A percentile compares a stretch with the other conserved stretches of the same genome.
Conservation (phyloP, 2,329 filamentous ascomycete genomes). For the Stenocarpella maydis region DNA sequence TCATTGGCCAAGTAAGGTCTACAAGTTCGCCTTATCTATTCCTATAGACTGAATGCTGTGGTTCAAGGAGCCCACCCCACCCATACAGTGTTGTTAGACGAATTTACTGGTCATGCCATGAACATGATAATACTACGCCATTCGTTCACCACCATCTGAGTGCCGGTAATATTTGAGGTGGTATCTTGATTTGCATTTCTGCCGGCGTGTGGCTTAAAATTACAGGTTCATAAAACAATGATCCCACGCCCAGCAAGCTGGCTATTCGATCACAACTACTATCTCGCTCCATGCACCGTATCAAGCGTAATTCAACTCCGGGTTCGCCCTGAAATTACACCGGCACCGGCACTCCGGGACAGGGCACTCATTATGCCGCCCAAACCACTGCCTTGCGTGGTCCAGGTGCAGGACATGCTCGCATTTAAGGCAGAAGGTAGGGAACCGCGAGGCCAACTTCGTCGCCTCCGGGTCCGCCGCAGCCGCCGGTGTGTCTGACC, state of each 20-base stretch:
- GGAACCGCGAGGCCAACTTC: constrained; percentile 64
- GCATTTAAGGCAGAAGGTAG: constrained; percentile 74
- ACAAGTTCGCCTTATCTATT: no score
- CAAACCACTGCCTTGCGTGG: constrained; percentile 73
- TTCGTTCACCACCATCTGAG: no score
- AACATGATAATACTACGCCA: no score
- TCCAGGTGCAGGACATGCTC: constrained; percentile 74
- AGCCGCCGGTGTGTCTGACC: constrained; percentile 65
- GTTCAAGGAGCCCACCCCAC: no score
- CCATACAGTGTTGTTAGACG: no score
- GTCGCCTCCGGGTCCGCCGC: constrained; percentile 54
- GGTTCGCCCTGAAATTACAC: constrained; percentile 69
- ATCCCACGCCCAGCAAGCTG: no score
- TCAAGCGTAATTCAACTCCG: constrained; percentile 63
- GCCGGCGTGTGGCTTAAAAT: neutral
- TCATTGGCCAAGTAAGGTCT: no score
- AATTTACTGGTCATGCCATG: no score
- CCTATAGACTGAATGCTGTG: no score
- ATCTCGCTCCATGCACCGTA: neutral
- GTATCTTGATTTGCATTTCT: neutral
- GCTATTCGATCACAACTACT: neutral
- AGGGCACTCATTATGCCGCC: constrained; percentile 70
- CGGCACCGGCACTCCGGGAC: constrained; percentile 73
- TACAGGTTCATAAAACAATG: no score
- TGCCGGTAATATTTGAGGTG: neutral